Conservation (phyloP, 768 basidiomycete species). For the Leccinum disarticulatum region DNA sequence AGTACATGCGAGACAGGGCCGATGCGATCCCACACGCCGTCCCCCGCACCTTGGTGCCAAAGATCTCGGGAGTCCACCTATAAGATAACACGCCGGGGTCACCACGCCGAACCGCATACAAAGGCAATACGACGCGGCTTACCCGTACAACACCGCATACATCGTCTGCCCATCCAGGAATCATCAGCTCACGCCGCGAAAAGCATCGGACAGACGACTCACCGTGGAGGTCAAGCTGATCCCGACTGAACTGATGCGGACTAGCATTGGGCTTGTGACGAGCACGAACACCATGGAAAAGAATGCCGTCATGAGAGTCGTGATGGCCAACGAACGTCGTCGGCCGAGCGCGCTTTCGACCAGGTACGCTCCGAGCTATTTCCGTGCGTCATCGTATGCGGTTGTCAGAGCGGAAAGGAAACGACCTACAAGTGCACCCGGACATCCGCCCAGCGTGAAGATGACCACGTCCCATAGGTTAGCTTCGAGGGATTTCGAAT, state of each 20-base stretch:
- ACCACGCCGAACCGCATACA: not conserved
- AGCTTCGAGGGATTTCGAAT: slow-evolving; percentile 49
- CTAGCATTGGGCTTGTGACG: slow-evolving; percentile 54
- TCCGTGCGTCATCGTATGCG: not conserved
- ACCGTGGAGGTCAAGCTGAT: slow-evolving; percentile 73
- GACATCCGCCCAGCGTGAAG: slow-evolving; percentile 82
- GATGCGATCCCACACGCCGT: slow-evolving; percentile 89
- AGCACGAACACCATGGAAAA: slow-evolving; percentile 71
- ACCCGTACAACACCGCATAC: slow-evolving; percentile 86
- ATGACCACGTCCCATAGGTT: slow-evolving; percentile 85
- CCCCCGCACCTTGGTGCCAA: slow-evolving; percentile 81
- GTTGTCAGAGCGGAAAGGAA: not conserved
- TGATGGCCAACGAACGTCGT: slow-evolving; percentile 68
- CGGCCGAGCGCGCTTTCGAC: slow-evolving; percentile 71
- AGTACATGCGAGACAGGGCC: slow-evolving; percentile 77
- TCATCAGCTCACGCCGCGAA: not conserved
- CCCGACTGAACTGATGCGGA: slow-evolving; percentile 69
- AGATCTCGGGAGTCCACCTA: slow-evolving; percentile 84
- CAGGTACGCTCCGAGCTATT: slow-evolving; percentile 80
- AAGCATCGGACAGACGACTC: slow-evolving; percentile 1
- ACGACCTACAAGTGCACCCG: slow-evolving; percentile 70
- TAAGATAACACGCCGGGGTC: not conserved
- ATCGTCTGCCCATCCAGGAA: slow-evolving; percentile 49
- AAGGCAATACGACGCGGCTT: not conserved
- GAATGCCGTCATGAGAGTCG: slow-evolving; percentile 72